These are phyloP conservation scores for Debaryomyces fabryi DNA, from an alignment of 1,139 yeast genomes.

Conservation along the genomic window DNA sequence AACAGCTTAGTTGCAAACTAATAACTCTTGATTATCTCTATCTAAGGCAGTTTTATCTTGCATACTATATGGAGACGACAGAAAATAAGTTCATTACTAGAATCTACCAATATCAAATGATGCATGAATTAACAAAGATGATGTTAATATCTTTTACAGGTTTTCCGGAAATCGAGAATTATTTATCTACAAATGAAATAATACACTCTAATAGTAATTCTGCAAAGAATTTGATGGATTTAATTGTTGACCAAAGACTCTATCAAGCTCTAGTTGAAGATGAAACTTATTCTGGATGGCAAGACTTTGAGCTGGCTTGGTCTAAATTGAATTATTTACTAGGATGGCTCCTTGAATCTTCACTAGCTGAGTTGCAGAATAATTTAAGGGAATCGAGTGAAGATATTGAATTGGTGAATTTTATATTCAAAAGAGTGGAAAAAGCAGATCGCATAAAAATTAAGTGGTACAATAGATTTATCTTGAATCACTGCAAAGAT, in stretches of 20 bases:
- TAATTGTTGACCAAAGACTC: constrained; percentile 17
- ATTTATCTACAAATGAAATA: not conserved
- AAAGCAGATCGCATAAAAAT: constrained; percentile 5
- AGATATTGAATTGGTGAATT: not conserved
- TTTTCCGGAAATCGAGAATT: not conserved
- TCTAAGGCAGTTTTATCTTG: constrained; percentile 9
- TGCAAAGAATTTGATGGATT: constrained; percentile 10
- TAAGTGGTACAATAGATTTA: constrained; percentile 3
- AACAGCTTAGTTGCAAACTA: constrained; percentile 1
- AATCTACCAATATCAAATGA: not conserved
- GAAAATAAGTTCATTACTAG: not conserved
- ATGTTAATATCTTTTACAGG: not conserved
- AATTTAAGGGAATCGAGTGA: not conserved
- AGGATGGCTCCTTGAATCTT: constrained; percentile 21
- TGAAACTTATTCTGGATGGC: constrained; percentile 20
- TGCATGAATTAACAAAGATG: not conserved
- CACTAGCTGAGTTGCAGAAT: not conserved
- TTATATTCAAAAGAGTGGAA: not conserved
- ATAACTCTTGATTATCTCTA: constrained; percentile 6
- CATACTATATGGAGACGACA: not conserved
- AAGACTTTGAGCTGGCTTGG: constrained; percentile 27
- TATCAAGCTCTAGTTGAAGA: constrained; percentile 25
- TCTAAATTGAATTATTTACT: constrained; percentile 24
- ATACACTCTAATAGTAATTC: not conserved
- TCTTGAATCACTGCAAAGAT: not conserved